phyloP scores from a whole-genome alignment of 2,329 filamentous ascomycete species.

The Capronia americana region DNA sequence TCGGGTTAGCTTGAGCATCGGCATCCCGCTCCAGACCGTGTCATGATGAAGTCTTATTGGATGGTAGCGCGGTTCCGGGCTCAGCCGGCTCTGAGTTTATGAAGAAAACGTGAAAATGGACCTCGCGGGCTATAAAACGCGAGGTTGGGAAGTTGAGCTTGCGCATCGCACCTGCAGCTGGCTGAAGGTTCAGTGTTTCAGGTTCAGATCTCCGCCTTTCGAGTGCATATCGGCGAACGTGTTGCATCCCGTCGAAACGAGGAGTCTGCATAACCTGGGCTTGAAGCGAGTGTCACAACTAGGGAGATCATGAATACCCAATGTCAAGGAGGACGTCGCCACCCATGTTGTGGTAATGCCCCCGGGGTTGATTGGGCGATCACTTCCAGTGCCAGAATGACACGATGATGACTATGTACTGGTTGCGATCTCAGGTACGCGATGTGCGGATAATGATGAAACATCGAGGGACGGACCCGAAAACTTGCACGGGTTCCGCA shows the following conservation, averaged over 20 bases:
- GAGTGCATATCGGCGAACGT: neutral
- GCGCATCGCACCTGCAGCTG: neutral
- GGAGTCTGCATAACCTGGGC: neutral
- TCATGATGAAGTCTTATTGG: neutral
- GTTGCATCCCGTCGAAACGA: neutral
- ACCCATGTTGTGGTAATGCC: neutral
- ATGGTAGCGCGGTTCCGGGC: neutral
- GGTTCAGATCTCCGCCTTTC: neutral
- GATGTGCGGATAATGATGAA: neutral
- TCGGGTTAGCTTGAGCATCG: neutral
- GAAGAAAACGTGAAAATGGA: neutral
- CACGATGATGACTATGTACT: neutral
- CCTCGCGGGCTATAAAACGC: neutral
- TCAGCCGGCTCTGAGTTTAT: neutral
- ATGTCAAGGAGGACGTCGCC: neutral
- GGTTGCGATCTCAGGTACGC: neutral
- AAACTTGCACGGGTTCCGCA: neutral
- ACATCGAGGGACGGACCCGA: neutral
- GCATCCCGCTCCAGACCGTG: neutral
- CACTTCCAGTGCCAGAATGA: neutral
- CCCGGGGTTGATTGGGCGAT: slow-evolving; percentile 6
- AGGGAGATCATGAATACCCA: neutral
- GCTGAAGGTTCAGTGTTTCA: slow-evolving; percentile 3
- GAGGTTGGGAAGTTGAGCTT: neutral
- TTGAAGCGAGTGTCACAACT: neutral